Percentiles rank a stretch among this genome's conserved stretches.
These are phyloP conservation scores for Metschnikowia amazonensis DNA, from an alignment of 805 yeast species.

Conservation along the genomic window DNA sequence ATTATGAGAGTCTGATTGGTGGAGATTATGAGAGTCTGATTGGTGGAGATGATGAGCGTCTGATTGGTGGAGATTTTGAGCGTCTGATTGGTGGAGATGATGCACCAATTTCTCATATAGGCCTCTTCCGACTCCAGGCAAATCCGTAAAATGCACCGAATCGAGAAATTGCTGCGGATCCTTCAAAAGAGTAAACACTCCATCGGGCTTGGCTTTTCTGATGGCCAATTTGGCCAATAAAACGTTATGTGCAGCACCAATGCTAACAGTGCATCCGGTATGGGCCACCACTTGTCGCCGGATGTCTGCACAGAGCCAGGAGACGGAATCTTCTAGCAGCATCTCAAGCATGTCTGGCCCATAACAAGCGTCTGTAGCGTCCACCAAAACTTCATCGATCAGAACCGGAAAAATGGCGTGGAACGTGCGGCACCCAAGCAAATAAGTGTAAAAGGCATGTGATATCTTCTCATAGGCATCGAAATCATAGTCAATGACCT, in stretches of 20 bases:
- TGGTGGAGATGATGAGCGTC: no score
- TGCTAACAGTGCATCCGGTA: slow-evolving; percentile 68
- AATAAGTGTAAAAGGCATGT: slow-evolving; percentile 55
- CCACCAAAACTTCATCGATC: slow-evolving; percentile 87
- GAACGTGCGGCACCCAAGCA: slow-evolving; percentile 44
- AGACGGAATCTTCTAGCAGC: slow-evolving; percentile 6
- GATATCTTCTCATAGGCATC: slow-evolving; percentile 67
- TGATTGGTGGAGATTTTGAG: no score
- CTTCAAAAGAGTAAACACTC: slow-evolving; percentile 41
- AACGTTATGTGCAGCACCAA: slow-evolving; percentile 75
- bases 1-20: no score
- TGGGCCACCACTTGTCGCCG: slow-evolving; percentile 38
- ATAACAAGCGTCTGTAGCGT: slow-evolving; percentile 41
- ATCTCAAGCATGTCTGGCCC: background rate
- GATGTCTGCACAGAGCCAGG: slow-evolving; percentile 29
- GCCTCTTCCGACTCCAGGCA: slow-evolving; percentile 65
- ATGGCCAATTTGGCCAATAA: slow-evolving; percentile 74
- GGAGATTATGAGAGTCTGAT: no score
- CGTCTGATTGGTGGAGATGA: no score
- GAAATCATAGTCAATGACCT: slow-evolving; percentile 69
- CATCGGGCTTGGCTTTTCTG: slow-evolving; percentile 76
- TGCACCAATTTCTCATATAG: slow-evolving; percentile 43
- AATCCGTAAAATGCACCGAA: slow-evolving; percentile 30
- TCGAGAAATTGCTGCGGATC: slow-evolving; percentile 32
- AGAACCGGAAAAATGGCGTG: slow-evolving; percentile 72